Evolutionary conservation across 306 rosid genomes (phyloP), one percentile per base, ranked within the genome.

Genomic region (Rubus parviflorus): DNA sequence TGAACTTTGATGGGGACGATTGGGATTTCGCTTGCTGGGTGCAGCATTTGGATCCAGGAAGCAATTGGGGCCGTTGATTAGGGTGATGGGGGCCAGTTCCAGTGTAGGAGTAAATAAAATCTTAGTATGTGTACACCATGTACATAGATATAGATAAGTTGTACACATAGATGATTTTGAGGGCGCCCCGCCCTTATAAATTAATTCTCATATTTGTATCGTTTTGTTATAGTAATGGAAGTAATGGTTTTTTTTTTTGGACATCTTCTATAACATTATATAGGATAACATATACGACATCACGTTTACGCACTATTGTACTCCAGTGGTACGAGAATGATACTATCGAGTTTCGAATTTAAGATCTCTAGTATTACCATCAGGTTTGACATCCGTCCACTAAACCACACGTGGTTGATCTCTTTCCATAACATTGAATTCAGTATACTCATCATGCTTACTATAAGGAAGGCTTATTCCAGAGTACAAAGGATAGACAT

Each of bases 61-160:
- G 63, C 57, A 23, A 7, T 25, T 6, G 73, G 48, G 12, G 10
- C 63, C 63, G 63, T 68, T n/a, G 42, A 78, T n/a, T 40, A 5
- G 5, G 30, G 56, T 4, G 73, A 74, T 78, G 79, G 61, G 53
- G 48, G 35, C 2, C 1, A 30, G 42, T 13, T 60, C n/a, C n/a
- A 60, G 52, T 42, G 13, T 75, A 78, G 83, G 46, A 48, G 69
- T 64, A 7, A 38, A 64, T 64, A 64, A 64, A 37, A 16, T 16
- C 3, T 0, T 60, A 64, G 83, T 75, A 67, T 77, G 79, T 81
- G 82, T 78, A 78, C 81, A 79, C 68, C 73, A 70, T 68, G 70
- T 79, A 23, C 25, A 51, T 85, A 81, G 61, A 76, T 75, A 17
- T 79, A 16, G 40, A 48, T 77, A 51, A 64, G 77, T 77, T 22